Evolutionary conservation across 768 basidiomycete species (phyloP).

Genomic region (Panellus pusillus): DNA sequence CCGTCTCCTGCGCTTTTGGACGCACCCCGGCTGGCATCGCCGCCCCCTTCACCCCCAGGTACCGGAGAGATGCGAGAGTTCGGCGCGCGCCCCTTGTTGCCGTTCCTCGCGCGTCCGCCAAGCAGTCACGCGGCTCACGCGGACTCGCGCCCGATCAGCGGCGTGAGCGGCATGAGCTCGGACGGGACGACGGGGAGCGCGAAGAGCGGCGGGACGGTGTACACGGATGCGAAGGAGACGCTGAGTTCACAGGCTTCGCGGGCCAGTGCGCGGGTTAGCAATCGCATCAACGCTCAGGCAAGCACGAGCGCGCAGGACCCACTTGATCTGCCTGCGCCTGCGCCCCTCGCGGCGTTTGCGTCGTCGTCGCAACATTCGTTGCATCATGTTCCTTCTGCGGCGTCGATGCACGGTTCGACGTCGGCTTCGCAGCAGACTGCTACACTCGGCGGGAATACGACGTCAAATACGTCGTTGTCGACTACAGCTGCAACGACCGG

Average conservation of each 20-base stretch:
- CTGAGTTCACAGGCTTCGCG: constrained; percentile 10
- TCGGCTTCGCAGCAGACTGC: not conserved
- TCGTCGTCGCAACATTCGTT: constrained; percentile 2
- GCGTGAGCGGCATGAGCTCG: constrained; percentile 13
- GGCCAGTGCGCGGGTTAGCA: not conserved
- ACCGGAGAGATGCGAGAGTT: constrained; percentile 18
- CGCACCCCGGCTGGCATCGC: no score
- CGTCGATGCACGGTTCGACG: not conserved
- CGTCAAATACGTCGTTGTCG: constrained; percentile 12
- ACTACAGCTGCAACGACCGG: constrained; percentile 6
- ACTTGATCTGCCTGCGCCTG: constrained; percentile 17
- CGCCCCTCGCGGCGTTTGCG: constrained; percentile 12
- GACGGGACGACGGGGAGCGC: constrained; percentile 16
- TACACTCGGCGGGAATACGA: constrained; percentile 9
- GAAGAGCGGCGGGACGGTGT: constrained; percentile 22
- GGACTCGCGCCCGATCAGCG: not conserved
- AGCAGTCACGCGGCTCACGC: not conserved
- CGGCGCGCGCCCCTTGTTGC: constrained; percentile 11
- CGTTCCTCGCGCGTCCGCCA: constrained; percentile 5
- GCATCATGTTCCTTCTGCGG: no score
- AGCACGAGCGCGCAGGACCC: constrained; percentile 1
- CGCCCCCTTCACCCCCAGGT: no score
- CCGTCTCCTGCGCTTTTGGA: not conserved
- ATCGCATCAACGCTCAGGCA: not conserved
- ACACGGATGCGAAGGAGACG: constrained; percentile 18